Conservation (phyloP, 1,284 basidiomycete species). For the Papiliotrema laurentii region DNA sequence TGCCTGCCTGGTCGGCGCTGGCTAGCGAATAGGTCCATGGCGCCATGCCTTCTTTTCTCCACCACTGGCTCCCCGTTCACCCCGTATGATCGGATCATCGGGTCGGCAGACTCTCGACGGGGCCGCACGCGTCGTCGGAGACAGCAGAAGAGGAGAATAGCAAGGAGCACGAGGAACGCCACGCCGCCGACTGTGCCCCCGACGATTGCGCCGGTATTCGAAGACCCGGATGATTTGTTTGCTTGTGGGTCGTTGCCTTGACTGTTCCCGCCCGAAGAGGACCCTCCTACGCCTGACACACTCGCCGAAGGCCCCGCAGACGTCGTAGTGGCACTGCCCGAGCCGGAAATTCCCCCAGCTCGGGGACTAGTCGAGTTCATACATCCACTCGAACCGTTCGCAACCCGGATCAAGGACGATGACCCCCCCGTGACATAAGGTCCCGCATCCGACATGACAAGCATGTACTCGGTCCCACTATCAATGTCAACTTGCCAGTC, state of each 20-base stretch:
- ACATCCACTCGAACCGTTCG: slow-evolving; percentile 20
- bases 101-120: not conserved
- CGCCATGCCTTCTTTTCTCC: slow-evolving; percentile 12
- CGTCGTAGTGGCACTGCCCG: slow-evolving; percentile 2
- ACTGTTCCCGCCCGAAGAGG: slow-evolving; percentile 13
- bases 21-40: slow-evolving; percentile 7
- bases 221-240: not conserved
- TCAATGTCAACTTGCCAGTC: slow-evolving; percentile 38
- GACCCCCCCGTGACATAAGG: slow-evolving; percentile 36
- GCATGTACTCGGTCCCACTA: slow-evolving; percentile 28
- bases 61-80: slow-evolving; percentile 2
- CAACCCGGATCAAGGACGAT: slow-evolving; percentile 24
- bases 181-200: slow-evolving; percentile 40
- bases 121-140: slow-evolving; percentile 9
- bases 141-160: slow-evolving; percentile 29
- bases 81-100: slow-evolving; percentile 21
- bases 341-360: slow-evolving; percentile 8
- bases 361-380: slow-evolving; percentile 23
- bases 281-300: slow-evolving; percentile 22
- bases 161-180: slow-evolving; percentile 30
- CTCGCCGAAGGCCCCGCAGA: slow-evolving; percentile 1
- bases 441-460: slow-evolving; percentile 39
- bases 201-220: slow-evolving; percentile 34
- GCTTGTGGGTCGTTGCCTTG: not conserved
- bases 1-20: not conserved